Conservation (phyloP, 2,329 filamentous ascomycete species). For the Colletotrichum ledebouriae region DNA sequence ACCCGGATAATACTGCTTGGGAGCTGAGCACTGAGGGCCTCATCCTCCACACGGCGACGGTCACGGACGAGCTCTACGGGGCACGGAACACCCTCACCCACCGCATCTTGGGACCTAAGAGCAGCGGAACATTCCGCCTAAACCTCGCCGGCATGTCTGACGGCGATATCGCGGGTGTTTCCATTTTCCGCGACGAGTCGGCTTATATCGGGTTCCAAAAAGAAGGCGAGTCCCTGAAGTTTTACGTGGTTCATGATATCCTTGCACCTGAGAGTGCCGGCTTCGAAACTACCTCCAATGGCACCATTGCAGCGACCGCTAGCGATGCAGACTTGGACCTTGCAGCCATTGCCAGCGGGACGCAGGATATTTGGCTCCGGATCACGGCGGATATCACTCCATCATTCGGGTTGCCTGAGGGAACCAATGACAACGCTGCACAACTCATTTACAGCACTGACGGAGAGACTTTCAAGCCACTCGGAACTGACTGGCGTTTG, state of each 20-base stretch:
- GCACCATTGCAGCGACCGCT: constrained; percentile 44
- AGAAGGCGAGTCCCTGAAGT: constrained; percentile 44
- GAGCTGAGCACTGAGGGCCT: constrained; percentile 55
- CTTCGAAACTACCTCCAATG: constrained; percentile 51
- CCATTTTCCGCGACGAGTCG: constrained; percentile 64
- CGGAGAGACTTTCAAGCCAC: constrained; percentile 52
- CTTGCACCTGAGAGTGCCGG: constrained; percentile 46
- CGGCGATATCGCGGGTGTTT: constrained; percentile 65
- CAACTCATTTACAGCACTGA: constrained; percentile 58
- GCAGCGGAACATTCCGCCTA: constrained; percentile 62
- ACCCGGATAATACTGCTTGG: constrained; percentile 65
- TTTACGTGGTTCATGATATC: constrained; percentile 50
- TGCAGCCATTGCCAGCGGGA: constrained; percentile 8
- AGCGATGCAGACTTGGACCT: constrained; percentile 1
- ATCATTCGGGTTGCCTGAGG: constrained; percentile 22
- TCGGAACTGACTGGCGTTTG: constrained; percentile 54
- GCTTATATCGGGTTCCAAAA: constrained; percentile 64
- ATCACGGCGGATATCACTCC: constrained; percentile 45
- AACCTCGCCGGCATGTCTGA: constrained; percentile 61
- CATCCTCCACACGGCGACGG: constrained; percentile 60
- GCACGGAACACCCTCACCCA: constrained; percentile 62
- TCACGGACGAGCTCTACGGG: constrained; percentile 63
- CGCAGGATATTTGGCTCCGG: constrained; percentile 44
- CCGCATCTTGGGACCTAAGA: constrained; percentile 59
- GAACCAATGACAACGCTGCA: constrained; percentile 24